A percentile compares a stretch with the other conserved stretches of the same genome.
Evolutionary conservation across 2,329 filamentous ascomycete species (phyloP).

Genomic region (Exophiala calicioides): DNA sequence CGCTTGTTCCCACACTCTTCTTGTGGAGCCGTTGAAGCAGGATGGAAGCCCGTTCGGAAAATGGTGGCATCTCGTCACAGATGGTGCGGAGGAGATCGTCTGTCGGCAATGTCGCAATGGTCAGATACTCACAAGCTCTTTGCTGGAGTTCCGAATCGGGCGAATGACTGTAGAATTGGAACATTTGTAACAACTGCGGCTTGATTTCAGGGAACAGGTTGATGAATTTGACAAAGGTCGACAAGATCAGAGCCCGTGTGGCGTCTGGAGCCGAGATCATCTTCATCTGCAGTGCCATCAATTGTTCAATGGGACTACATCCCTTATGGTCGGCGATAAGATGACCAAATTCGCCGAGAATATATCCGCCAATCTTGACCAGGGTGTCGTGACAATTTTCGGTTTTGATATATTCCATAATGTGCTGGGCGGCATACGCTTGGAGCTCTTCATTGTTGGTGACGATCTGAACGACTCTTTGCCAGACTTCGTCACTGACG

Average conservation of each 20-base stretch:
- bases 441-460: conserved; percentile 99
- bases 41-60: conserved; percentile 90
- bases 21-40: conserved; percentile 89
- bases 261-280: conserved; percentile 84
- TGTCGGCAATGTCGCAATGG: conserved; percentile 78
- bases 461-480: conserved; percentile 96
- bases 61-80: conserved; percentile 98
- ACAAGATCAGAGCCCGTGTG: conserved; percentile 90
- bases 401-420: conserved; percentile 85
- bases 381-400: conserved; percentile 95
- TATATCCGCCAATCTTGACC: conserved; percentile 95
- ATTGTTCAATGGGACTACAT: conserved; percentile 96
- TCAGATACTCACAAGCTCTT: conserved; percentile 90
- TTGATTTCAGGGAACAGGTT: conserved; percentile 99
- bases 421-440: conserved; percentile 92
- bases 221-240: conserved; percentile 95
- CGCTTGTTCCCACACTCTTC: conserved; percentile 88
- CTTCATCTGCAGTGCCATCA: conserved; percentile 87
- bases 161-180: conserved; percentile 89
- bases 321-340: conserved; percentile 88
- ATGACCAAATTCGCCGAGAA: conserved; percentile 95
- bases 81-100: conserved; percentile 91
- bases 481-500: conserved; percentile 98
- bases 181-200: conserved; percentile 85
- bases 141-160: conserved; percentile 95